Base-by-base conservation (phyloP, 371 early-diverging fungal genomes). In the Funneliformis caledonium region DNA sequence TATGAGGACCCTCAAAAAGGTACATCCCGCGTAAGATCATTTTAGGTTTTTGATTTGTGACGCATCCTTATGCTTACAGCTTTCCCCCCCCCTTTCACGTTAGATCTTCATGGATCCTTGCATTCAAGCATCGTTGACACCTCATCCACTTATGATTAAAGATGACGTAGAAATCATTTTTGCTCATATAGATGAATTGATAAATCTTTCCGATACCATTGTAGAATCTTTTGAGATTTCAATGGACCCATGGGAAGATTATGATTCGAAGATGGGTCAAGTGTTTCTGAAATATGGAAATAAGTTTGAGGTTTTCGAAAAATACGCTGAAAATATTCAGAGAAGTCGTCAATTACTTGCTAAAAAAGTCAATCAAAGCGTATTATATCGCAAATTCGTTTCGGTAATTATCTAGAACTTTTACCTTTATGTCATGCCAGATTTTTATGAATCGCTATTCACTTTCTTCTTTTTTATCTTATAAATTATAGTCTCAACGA, bases 31-130 rank as follows among this genome's bases (percentile, higher is more conserved):
- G 2, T 60, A 61, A 33, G 3, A 1, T 56, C 45, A 31, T 11
- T 67, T 16, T 67, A 1, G 8, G 31, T 64, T 67, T 37, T 67
- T 67, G 37, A 61, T 61, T 61, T 61, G 26, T 22, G 56, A 56
- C 69, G 14, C 61, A 76, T 81, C 48, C 48, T 59, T 65, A 68
- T 12, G 26, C 7, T 70, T 81, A 81, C 16, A 75, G 76, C 14
- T 65, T 9, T 33, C 22, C 9, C 26, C 31, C 7, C 68, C 14
- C 9, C 47, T 7, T 82, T 50, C 59, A 31, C 37, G 37, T 0
- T 62, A 88, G 89, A 81, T 83, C 73, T 87, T 88, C 74, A 88
- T 88, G 86, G 86, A 88, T 81, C 89, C 89, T 61, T 72, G 87
- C 42, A 69, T 83, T 16, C 82, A 85, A 59, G 87, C 88, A 5